A percentile compares a stretch with the other conserved stretches of the same genome.
These are phyloP conservation scores for Berberis thunbergii DNA, from an alignment of 164 flowering plant genomes.

Conservation along the genomic window DNA sequence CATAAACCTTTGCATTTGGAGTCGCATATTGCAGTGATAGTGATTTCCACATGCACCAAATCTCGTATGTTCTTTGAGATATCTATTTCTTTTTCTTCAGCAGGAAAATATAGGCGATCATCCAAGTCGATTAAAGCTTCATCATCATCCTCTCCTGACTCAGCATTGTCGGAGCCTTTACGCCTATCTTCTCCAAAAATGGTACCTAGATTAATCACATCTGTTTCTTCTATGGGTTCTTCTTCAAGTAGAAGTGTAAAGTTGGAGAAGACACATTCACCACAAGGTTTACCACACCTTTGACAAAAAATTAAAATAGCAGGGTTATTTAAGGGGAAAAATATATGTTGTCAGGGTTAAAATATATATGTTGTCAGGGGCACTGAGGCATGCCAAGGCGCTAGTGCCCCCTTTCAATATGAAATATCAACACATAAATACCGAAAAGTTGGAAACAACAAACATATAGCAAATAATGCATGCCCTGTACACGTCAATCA, in stretches of 20 bases:
- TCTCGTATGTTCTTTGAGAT: constrained; percentile 85
- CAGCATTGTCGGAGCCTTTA: neutral
- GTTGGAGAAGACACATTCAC: constrained; percentile 58
- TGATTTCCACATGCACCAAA: constrained; percentile 73
- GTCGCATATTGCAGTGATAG: constrained; percentile 53
- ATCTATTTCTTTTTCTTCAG: constrained; percentile 59
- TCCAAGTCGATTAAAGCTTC: constrained; percentile 55
- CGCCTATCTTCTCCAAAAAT: constrained; percentile 16
- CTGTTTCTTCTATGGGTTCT: constrained; percentile 70
- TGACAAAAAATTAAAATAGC: constrained; percentile 2
- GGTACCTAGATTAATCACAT: constrained; percentile 41
- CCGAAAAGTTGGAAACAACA: no score
- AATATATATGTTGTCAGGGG: no score
- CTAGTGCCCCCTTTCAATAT: no score
- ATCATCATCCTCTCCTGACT: constrained; percentile 28
- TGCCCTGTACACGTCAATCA: no score
- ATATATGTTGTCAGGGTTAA: no score
- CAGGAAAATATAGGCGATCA: constrained; percentile 72
- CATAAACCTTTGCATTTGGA: constrained; percentile 76
- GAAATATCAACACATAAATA: no score
- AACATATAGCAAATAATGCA: no score
- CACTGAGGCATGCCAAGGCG: no score
- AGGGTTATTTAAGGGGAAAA: no score
- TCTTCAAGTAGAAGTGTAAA: constrained; percentile 69
- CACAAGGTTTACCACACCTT: constrained; percentile 83